A percentile compares a stretch with the other conserved stretches of the same genome.
These are phyloP conservation scores for Pseudopithomyces chartarum DNA, from an alignment of 2,329 filamentous ascomycete genomes.

Conservation along the genomic window DNA sequence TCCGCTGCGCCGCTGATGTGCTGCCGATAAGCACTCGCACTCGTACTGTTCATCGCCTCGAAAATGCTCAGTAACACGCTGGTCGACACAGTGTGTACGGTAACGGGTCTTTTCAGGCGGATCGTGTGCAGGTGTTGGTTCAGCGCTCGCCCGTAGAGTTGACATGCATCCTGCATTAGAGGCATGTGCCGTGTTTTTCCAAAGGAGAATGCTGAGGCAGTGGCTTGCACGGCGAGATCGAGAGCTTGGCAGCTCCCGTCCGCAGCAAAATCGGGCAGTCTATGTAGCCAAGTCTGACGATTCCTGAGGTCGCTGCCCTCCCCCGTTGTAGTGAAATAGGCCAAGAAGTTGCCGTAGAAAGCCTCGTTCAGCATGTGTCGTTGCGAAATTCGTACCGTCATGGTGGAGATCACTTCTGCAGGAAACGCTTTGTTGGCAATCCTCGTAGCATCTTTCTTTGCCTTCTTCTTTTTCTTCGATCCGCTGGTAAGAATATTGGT, in stretches of 20 bases:
- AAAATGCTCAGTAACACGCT: slow-evolving; percentile 38
- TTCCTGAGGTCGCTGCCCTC: slow-evolving; percentile 31
- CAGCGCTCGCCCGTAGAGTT: slow-evolving; percentile 36
- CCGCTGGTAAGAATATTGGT: slow-evolving; percentile 16
- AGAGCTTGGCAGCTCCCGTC: slow-evolving; percentile 32
- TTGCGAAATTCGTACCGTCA: slow-evolving; percentile 20
- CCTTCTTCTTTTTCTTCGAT: slow-evolving; percentile 16
- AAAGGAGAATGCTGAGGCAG: slow-evolving; percentile 34
- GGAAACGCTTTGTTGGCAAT: background rate
- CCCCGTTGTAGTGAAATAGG: slow-evolving; percentile 30
- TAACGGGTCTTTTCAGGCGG: slow-evolving; percentile 19
- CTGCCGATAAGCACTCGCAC: slow-evolving; percentile 30
- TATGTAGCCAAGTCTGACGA: slow-evolving; percentile 34
- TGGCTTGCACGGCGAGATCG: slow-evolving; percentile 31
- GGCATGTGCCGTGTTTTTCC: slow-evolving; percentile 24
- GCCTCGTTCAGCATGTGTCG: slow-evolving; percentile 21
- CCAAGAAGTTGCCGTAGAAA: slow-evolving; percentile 36
- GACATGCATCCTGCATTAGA: slow-evolving; percentile 24
- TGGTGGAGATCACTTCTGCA: background rate
- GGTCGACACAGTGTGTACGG: slow-evolving; percentile 38
- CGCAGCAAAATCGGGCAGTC: slow-evolving; percentile 25
- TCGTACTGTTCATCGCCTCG: slow-evolving; percentile 38
- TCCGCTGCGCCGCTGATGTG: slow-evolving; percentile 37
- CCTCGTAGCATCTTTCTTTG: background rate
- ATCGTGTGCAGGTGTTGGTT: slow-evolving; percentile 23